phyloP scores from a whole-genome alignment of 768 basidiomycete genomes.

The Russula lepida region DNA sequence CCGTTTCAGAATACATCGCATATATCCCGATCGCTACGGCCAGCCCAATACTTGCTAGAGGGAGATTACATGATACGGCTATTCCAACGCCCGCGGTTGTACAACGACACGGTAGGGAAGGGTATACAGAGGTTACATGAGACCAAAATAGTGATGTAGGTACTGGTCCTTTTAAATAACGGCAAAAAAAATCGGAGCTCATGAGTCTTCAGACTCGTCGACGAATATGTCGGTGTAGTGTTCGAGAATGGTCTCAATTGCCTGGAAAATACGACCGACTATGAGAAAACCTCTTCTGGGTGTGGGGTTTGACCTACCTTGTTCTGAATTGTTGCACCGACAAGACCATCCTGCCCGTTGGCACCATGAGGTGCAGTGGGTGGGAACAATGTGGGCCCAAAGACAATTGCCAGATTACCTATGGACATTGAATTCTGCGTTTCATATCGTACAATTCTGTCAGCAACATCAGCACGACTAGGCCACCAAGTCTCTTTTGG shows the following conservation, averaged over 20 bases:
- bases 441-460: conserved; percentile 71
- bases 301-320: conserved; percentile 35
- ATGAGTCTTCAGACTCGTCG: conserved; percentile 57
- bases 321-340: conserved; percentile 65
- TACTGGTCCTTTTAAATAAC: conserved; percentile 18
- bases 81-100: conserved; percentile 9
- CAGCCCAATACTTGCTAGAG: conserved; percentile 8
- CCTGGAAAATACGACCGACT: conserved; percentile 37
- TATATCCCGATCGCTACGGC: not conserved
- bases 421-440: conserved; percentile 84
- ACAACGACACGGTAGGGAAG: conserved; percentile 7
- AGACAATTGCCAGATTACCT: conserved; percentile 91
- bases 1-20: conserved; percentile 3
- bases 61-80: conserved; percentile 13
- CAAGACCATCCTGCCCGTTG: conserved; percentile 43
- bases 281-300: not conserved
- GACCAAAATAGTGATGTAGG: conserved; percentile 18
- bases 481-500: not conserved
- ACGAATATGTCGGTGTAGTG: conserved; percentile 97
- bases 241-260: conserved; percentile 89
- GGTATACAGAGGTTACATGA: conserved; percentile 16
- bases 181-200: conserved; percentile 22
- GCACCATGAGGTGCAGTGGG: conserved; percentile 38
- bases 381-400: conserved; percentile 96
- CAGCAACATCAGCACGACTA: not conserved